Percentiles rank a stretch among this genome's conserved stretches.
These are phyloP conservation scores for Termitomyces sp. DNA, from an alignment of 768 basidiomycete species.

Conservation along the genomic window DNA sequence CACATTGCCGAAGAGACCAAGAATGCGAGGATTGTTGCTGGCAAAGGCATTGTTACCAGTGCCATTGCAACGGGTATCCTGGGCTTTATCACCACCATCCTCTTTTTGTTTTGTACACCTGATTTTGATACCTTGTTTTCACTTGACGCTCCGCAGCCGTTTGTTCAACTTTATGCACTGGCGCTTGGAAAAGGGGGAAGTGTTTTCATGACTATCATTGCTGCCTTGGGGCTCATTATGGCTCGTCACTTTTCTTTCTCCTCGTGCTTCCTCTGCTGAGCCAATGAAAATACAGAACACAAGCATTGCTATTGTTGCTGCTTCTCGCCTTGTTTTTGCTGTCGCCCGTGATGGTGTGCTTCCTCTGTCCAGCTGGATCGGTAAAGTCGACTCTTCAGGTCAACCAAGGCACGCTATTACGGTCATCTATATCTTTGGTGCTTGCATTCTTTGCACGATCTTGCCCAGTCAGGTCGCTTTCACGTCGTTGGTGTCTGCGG, in stretches of 20 bases:
- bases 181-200: constrained; percentile 77
- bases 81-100: constrained; percentile 73
- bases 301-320: constrained; percentile 81
- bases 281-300: constrained; percentile 52
- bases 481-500: constrained; percentile 84
- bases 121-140: constrained; percentile 71
- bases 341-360: constrained; percentile 93
- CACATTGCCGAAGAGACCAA: constrained; percentile 89
- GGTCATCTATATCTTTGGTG: constrained; percentile 78
- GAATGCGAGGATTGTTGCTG: constrained; percentile 77
- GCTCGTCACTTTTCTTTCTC: constrained; percentile 31
- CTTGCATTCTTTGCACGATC: constrained; percentile 76
- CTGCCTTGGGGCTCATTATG: constrained; percentile 76
- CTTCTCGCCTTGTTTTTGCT: constrained; percentile 85
- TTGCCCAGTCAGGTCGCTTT: constrained; percentile 89
- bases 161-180: constrained; percentile 81
- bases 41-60: constrained; percentile 75
- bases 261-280: constrained; percentile 22
- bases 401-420: constrained; percentile 88
- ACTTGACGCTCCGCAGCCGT: constrained; percentile 83
- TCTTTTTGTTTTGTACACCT: constrained; percentile 83
- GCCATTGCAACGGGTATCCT: constrained; percentile 72
- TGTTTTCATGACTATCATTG: constrained; percentile 84
- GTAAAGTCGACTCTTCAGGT: constrained; percentile 59
- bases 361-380: constrained; percentile 80